Evolutionary conservation across 345 rosid genomes (phyloP), one percentile per base, ranked within the genome.

Genomic region (Reutealis trisperma): DNA sequence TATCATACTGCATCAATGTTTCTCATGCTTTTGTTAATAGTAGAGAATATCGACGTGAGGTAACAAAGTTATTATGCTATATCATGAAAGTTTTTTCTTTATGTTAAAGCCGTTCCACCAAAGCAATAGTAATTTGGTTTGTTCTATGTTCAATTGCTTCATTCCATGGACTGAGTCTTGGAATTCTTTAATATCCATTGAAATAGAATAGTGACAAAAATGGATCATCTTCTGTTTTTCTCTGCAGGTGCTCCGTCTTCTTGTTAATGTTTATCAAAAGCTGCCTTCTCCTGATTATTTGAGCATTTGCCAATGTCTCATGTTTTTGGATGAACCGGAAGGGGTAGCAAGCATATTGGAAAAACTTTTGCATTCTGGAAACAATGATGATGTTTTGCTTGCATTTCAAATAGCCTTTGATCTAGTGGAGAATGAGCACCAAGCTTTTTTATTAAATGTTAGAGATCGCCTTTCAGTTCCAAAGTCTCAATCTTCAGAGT

Each of bases 341-440:
- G 87, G 88, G 75, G 97, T 94, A 79, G 92, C 95, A 62, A 87
- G 74, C 81, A 91, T 92, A 82, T 84, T 96, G 86, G 98, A 96
- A 87, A 96, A 91, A 88, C 99, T 96, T 84, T 88, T 96, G 44
- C 89, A 86, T 34, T 94, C 99, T 1, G 89, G 84, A 49, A 91
- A 84, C 83, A 94, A 90, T 83, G 97, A 96, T 75, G 97, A 96
- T 79, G 90, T 91, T 76, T 85, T 96, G 80, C 80, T 91, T 77
- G 96, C 99, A 76, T 89, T 90, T 79, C 99, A 96, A 86, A 85
- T 96, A 75, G 94, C 98, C 25, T 96, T 96, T 83, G 98, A 96
- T 83, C 98, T 96, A 75, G 93, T 93, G 52, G 98, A 96, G 91
- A 96, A 94, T 67, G 99, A 96, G 87, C 97, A 90, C 83, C 98